A percentile compares a stretch with the other conserved stretches of the same genome.
Conservation (phyloP, 768 basidiomycete species). For the Calocybe cyanea region DNA sequence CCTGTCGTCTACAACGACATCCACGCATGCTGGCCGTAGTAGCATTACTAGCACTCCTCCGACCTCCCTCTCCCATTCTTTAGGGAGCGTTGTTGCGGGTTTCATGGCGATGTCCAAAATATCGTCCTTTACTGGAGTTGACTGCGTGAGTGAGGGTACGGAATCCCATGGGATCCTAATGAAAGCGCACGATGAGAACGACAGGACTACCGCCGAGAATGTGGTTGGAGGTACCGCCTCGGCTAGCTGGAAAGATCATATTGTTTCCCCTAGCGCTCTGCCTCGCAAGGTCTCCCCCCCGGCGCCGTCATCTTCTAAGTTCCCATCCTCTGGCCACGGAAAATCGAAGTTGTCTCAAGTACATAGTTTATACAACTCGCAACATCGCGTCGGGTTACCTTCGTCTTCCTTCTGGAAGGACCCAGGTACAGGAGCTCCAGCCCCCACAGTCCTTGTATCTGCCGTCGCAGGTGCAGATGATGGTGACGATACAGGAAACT, state of each 20-base stretch:
- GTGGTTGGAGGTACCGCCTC: slow-evolving; percentile 31
- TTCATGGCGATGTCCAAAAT: slow-evolving; percentile 34
- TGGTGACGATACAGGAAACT: slow-evolving; percentile 31
- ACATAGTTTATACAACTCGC: slow-evolving; percentile 25
- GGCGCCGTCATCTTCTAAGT: slow-evolving; percentile 35
- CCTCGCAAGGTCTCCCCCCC: slow-evolving; percentile 34
- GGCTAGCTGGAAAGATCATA: slow-evolving; percentile 34
- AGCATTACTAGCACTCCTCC: slow-evolving; percentile 54
- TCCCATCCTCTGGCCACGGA: slow-evolving; percentile 25
- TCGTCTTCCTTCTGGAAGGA: slow-evolving; percentile 46
- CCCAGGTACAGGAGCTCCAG: slow-evolving; percentile 47
- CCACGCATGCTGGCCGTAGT: slow-evolving; percentile 33
- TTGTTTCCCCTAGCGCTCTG: slow-evolving; percentile 30
- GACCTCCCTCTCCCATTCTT: slow-evolving; percentile 48
- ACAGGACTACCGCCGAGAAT: slow-evolving; percentile 25
- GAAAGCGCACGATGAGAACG: slow-evolving; percentile 30
- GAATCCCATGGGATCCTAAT: slow-evolving; percentile 17
- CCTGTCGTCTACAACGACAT: slow-evolving; percentile 38
- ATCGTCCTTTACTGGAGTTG: slow-evolving; percentile 12
- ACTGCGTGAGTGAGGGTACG: slow-evolving; percentile 20
- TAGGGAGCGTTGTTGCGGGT: slow-evolving; percentile 40
- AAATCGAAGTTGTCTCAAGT: slow-evolving; percentile 28
- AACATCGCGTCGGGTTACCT: slow-evolving; percentile 35
- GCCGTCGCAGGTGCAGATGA: slow-evolving; percentile 43
- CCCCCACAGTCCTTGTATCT: slow-evolving; percentile 51